Conservation (phyloP, 139 green algal genomes). For the Chlamydomonas sphaeroides region DNA sequence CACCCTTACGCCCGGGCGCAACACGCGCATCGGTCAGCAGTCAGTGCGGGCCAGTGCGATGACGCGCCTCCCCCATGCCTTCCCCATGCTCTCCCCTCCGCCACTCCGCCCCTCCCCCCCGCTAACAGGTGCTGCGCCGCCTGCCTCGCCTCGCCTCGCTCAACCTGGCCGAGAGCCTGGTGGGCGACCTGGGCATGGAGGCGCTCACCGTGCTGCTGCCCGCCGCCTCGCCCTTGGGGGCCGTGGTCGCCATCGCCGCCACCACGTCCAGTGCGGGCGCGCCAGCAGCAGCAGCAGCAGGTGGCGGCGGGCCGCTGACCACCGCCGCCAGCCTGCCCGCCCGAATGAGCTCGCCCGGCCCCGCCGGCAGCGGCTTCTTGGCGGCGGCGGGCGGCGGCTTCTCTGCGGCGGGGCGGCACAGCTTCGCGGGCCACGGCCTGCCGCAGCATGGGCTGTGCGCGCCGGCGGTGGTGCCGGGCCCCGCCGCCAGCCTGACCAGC, state of each 20-base stretch:
- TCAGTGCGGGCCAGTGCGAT: no score
- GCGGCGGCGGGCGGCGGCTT: not conserved
- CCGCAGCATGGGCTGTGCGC: no score
- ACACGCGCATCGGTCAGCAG: no score
- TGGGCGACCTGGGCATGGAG: constrained; percentile 11
- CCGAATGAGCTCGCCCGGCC: no score
- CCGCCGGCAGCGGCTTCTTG: not conserved
- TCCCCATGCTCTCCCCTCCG: not conserved
- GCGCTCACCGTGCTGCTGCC: not conserved
- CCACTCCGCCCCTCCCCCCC: not conserved
- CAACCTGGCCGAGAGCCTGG: constrained; percentile 21
- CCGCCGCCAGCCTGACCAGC: not conserved
- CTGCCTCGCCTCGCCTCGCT: constrained; percentile 23
- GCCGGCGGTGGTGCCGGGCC: not conserved
- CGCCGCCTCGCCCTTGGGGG: not conserved
- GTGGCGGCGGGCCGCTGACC: not conserved
- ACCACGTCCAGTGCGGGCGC: not conserved
- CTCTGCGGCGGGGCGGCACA: no score
- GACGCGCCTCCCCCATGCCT: no score
- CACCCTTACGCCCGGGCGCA: no score
- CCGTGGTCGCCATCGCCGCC: not conserved
- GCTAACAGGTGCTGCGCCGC: constrained; percentile 7
- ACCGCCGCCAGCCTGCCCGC: no score
- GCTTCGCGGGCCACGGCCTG: no score
- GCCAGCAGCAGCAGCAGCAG: not conserved